phyloP scores from a whole-genome alignment of 2,329 filamentous ascomycete genomes.

The Penicillium concentricum region DNA sequence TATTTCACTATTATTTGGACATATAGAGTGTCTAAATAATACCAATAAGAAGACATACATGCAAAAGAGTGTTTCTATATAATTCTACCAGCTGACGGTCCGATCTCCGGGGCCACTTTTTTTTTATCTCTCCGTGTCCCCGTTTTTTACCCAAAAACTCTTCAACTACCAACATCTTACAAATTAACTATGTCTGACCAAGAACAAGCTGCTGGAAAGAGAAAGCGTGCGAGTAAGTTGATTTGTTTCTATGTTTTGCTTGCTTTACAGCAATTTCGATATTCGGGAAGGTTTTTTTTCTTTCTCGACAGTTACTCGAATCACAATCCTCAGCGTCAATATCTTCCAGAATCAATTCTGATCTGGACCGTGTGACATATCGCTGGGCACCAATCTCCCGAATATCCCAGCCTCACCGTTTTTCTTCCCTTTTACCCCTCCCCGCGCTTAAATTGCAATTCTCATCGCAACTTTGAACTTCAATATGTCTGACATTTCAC shows the following conservation, averaged over 20 bases:
- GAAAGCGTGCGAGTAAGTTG: conserved; percentile 41
- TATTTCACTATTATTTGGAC: too few species aligned
- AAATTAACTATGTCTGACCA: conserved; percentile 32
- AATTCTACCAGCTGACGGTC: background rate
- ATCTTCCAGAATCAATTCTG: background rate
- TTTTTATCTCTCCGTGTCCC: background rate
- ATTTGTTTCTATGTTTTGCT: background rate
- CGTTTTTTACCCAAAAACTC: conserved; percentile 18
- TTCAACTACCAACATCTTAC: conserved; percentile 12
- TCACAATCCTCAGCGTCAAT: background rate
- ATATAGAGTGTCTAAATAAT: too few species aligned
- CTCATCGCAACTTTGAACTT: background rate
- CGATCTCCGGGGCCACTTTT: background rate
- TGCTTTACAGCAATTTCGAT: background rate
- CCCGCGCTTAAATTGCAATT: background rate
- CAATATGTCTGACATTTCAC: conserved; percentile 29
- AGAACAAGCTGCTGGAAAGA: conserved; percentile 35
- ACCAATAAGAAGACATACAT: too few species aligned
- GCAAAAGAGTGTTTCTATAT: background rate
- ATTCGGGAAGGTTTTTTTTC: background rate
- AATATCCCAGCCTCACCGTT: background rate
- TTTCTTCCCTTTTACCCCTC: background rate
- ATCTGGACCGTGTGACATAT: background rate
- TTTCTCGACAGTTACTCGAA: background rate
- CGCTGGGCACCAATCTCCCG: background rate